Evolutionary conservation across 2,329 filamentous ascomycete genomes (phyloP), one percentile per base, ranked within the genome.

Genomic region (Escovopsis sp.): DNA sequence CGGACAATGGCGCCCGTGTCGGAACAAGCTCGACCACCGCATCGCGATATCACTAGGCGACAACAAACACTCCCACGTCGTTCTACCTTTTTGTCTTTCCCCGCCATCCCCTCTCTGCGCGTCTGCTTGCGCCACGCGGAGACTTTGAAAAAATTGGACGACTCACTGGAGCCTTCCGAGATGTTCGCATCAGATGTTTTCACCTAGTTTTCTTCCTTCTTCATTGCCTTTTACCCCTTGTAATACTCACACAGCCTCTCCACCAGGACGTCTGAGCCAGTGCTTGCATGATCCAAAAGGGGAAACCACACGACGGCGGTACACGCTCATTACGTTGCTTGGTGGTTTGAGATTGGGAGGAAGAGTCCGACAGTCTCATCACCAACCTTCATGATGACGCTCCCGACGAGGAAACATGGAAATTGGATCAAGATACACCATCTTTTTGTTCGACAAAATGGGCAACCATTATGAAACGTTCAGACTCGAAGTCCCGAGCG

Each of bases 371-470:
- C 42, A 39, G 33, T 35, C 39, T 35, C 36, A 35, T 45, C 36
- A 27, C 33, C 28, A 14, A 16, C 37, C 45, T 50, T 58, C 53
- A 60, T 56, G 55, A 59, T 52, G 51, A 57, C 49, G 53, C 47
- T 44, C 34, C 48, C 50, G 49, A 60, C 48, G 55, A 57, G 48
- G 52, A 44, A 48, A 23, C 21, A 53, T 53, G 53, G 55, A 47
- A 53, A 55, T 48, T 53, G 52, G 45, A 55, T 49, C 51, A 54
- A 55, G 53, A 60, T 58, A 58, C 51, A 56, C 48, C 49, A 57
- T 50, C 51, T 46, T 53, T 46, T 53, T 46, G 49, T 55, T 53
- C 51, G 47, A 49, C 45, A 53, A 23, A 45, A 58, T 60, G 56
- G 58, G 56, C 55, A 53, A 59, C 56, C 56, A 55, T 51, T 52